phyloP scores from a whole-genome alignment of 495 filamentous ascomycete genomes.

The Penicillium arizonense region DNA sequence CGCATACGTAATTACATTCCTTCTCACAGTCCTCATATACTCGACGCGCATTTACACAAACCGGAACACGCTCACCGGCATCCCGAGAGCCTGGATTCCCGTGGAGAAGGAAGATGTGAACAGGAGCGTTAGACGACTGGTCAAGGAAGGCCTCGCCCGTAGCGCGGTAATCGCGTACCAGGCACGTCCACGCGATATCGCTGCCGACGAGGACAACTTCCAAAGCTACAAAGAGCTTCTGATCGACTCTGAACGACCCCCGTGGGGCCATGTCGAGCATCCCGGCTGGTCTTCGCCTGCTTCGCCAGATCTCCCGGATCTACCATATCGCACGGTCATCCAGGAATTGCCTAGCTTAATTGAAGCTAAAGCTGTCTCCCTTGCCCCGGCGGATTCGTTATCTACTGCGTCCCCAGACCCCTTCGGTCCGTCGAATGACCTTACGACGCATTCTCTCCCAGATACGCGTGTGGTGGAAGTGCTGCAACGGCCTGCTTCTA shows the following conservation, averaged over 20 bases:
- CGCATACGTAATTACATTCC: slow-evolving; percentile 70
- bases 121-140: slow-evolving; percentile 69
- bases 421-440: slow-evolving; percentile 28
- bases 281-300: slow-evolving; percentile 84
- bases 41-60: slow-evolving; percentile 85
- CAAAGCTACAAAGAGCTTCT: slow-evolving; percentile 29
- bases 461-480: slow-evolving; percentile 65
- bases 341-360: slow-evolving; percentile 86
- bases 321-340: slow-evolving; percentile 81
- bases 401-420: slow-evolving; percentile 17
- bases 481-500: slow-evolving; percentile 65
- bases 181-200: slow-evolving; percentile 60
- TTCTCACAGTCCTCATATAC: slow-evolving; percentile 75
- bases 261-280: slow-evolving; percentile 82
- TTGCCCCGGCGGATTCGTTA: slow-evolving; percentile 65
- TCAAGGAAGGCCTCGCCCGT: slow-evolving; percentile 64
- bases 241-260: slow-evolving; percentile 41
- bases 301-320: slow-evolving; percentile 68
- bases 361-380: slow-evolving; percentile 85
- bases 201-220: slow-evolving; percentile 29
- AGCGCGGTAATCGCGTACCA: slow-evolving; percentile 83
- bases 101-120: slow-evolving; percentile 72
- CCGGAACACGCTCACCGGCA: slow-evolving; percentile 70
- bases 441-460: slow-evolving; percentile 33
- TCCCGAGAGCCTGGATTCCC: slow-evolving; percentile 82